Evolutionary conservation across 208 protist genomes (phyloP), one percentile per base, ranked within the genome.

Genomic region (Trypanosoma rangeli): DNA sequence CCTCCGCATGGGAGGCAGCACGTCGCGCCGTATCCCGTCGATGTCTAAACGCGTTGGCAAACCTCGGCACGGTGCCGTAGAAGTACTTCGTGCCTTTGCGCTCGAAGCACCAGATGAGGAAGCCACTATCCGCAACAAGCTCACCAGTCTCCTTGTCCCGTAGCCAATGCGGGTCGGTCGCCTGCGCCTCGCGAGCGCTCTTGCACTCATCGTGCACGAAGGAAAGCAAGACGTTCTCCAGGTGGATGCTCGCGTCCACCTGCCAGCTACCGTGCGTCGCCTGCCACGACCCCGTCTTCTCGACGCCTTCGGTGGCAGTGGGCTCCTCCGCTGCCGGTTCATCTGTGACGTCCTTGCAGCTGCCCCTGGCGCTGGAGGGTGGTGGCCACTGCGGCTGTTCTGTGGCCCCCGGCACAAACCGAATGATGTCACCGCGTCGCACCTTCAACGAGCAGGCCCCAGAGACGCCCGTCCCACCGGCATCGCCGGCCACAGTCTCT

Each of bases 51-150:
- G 74, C 60, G 69, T 88, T 88, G 15, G 83, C 85, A 55, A 92
- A 92, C 59, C 87, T 89, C 28, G 86, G 86, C 50, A 89, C 78
- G 18, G 86, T 92, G 35, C 83, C 86, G 74, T 92, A 92, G 56
- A 75, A 85, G 63, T 87, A 92, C 35, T 68, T 64, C 65, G 81
- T 73, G 9, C 59, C 60, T 12, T 78, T 78, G 8, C 77, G 79
- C 22, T 68, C 71, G 71, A 92, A 92, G 37, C 66, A 64, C 84
- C 86, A 92, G 44, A 92, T 74, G 61, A 84, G 87, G 65, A 91
- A 91, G 61, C 63, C 78, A 26, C 76, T 80, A 46, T 87, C 77
- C 55, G 76, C 79, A 5, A 85, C 64, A 24, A 48, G 76, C 44
- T 74, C 73, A 22, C 79, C 65, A 5, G 31, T 67, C 33, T 52